phyloP scores from a whole-genome alignment of 2,329 filamentous ascomycete species.

The Blumeria hordei region DNA sequence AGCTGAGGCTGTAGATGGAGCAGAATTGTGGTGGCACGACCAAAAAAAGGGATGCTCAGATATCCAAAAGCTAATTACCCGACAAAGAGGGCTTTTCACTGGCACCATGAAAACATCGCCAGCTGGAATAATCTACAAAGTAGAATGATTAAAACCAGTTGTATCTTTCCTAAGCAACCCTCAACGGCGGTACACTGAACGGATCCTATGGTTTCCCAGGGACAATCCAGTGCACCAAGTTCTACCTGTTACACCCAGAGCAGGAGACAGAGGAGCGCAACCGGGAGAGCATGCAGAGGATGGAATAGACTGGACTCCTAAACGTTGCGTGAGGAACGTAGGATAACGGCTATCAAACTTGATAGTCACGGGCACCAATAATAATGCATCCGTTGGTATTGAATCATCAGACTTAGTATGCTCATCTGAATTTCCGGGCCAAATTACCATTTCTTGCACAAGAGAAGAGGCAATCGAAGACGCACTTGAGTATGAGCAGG shows the following conservation, averaged over 20 bases:
- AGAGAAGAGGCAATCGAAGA: not conserved
- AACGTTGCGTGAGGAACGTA: not conserved
- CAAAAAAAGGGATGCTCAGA: not conserved
- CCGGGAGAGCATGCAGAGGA: conserved; percentile 7
- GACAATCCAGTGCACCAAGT: not conserved
- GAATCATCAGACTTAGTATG: not conserved
- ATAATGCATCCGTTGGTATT: not conserved
- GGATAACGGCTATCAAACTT: not conserved
- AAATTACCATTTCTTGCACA: not conserved
- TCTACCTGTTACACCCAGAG: not conserved
- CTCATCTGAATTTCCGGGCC: not conserved
- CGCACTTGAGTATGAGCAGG: not conserved
- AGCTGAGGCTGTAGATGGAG: not conserved
- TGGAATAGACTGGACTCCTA: not conserved
- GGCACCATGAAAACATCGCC: not conserved
- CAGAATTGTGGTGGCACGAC: not conserved
- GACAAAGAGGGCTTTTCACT: not conserved
- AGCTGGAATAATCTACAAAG: not conserved
- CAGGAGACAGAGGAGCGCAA: not conserved
- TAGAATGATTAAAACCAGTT: not conserved
- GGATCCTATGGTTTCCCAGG: not conserved
- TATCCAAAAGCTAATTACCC: not conserved
- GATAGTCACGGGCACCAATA: not conserved
- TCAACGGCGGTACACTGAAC: not conserved
- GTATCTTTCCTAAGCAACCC: not conserved